phyloP scores from a whole-genome alignment of 208 protist genomes.

The Trypanosoma rangeli region DNA sequence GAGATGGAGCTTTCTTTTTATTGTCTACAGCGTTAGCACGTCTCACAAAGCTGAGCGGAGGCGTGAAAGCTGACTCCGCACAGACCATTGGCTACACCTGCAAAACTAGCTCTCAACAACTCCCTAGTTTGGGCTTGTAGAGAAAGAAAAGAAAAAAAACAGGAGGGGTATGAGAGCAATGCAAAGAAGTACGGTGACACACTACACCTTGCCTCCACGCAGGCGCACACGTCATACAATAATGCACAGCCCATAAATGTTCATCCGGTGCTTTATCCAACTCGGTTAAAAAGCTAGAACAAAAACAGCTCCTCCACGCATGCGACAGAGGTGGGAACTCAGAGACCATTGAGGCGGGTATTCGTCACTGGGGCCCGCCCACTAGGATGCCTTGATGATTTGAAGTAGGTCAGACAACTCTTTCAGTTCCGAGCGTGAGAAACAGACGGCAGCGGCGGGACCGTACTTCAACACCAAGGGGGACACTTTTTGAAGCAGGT shows the following conservation, averaged over 20 bases:
- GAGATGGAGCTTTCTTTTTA: background rate
- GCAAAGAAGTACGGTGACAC: conserved; percentile 4
- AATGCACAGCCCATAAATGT: background rate
- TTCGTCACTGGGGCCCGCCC: background rate
- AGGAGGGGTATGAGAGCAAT: conserved; percentile 7
- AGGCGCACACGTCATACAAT: background rate
- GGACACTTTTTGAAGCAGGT: conserved; percentile 18
- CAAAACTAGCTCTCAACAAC: background rate
- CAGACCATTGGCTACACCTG: background rate
- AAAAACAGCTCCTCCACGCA: background rate
- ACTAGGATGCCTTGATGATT: background rate
- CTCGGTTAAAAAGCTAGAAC: background rate
- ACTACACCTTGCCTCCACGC: background rate
- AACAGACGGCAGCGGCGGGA: conserved; percentile 6
- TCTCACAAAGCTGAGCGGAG: conserved; percentile 4
- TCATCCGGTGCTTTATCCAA: background rate
- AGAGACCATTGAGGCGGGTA: background rate
- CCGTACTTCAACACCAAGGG: conserved; percentile 24
- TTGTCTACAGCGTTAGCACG: background rate
- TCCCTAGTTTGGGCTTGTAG: background rate
- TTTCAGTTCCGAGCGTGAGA: conserved; percentile 19
- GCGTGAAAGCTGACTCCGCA: conserved; percentile 7
- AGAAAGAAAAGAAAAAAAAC: conserved; percentile 5
- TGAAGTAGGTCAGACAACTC: conserved; percentile 12
- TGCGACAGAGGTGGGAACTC: too few relatives aligned